Conservation (phyloP, 2,329 filamentous ascomycete genomes). For the Calonectria pauciramosa region DNA sequence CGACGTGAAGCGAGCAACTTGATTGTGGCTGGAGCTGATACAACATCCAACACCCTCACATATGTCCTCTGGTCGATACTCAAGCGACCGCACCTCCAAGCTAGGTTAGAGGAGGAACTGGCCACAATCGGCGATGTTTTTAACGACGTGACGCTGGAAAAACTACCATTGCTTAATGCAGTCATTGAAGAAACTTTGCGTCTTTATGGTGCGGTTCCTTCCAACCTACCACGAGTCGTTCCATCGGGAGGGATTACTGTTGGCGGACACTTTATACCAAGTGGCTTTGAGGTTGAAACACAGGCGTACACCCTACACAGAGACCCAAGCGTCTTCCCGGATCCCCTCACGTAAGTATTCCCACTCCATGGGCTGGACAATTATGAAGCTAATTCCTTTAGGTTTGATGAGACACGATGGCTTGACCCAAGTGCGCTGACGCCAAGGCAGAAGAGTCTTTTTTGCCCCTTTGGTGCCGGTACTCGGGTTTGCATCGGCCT, state of each 20-base stretch:
- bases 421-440: neutral
- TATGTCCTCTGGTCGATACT: neutral
- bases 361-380: too few species aligned
- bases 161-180: neutral
- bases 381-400: neutral
- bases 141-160: neutral
- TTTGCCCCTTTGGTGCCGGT: neutral
- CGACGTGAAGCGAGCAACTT: neutral
- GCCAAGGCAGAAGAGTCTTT: neutral
- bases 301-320: neutral
- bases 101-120: neutral
- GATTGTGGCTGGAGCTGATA: neutral
- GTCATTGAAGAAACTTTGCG: neutral
- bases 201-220: neutral
- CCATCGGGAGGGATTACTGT: neutral
- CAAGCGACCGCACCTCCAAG: neutral
- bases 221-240: neutral
- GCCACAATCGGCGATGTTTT: neutral
- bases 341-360: neutral
- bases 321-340: neutral
- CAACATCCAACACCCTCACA: neutral
- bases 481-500: neutral
- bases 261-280: neutral
- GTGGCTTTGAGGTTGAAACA: neutral
- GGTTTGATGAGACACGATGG: slow-evolving; percentile 3